Evolutionary conservation across 768 basidiomycete species (phyloP), one percentile per base, ranked within the genome.

Genomic region (Russula sp.): DNA sequence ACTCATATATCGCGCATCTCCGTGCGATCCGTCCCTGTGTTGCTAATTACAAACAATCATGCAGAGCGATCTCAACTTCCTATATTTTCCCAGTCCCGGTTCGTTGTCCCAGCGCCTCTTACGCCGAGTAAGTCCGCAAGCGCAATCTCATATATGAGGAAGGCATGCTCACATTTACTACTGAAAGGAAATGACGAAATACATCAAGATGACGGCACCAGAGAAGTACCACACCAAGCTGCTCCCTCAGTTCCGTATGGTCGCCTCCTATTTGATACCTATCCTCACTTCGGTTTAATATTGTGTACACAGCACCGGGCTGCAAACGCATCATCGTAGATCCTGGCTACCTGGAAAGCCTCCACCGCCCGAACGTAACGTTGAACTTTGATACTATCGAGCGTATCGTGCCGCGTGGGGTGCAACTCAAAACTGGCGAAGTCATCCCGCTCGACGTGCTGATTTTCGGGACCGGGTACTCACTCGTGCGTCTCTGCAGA

Each of bases 321-420:
- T 87, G 85, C 70, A 86, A 85, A 71, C 78, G 87, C 44, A 78
- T 86, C 20, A 80, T 88, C 39, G 75, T 82, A 59, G 84, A 88
- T 68, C 80, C 82, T 3, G 78, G 78, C 18, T 87, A 85, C 69
- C 77, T 88, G 20, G 70, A 77, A n/a, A 73, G 77, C 31, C 71
- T 87, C 55, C 74, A 81, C 57, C 75, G 74, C 49, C 76, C 82
- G 1, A 86, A 88, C 70, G 80, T 87, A 39, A 73, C 73, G 20
- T 65, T 87, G 49, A 71, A 68, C 18, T 84, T 79, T 78, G 79
- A 80, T 22, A 70, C 66, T 10, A 81, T 85, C 51, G 77, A 80
- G n/a, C 69, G 70, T 4, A 70, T 85, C 45, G 79, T 79, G 2
- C 77, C 79, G 63, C 74, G 81, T 39, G 84, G 83, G 2, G 74